These are phyloP conservation scores for Candida hispaniensis DNA, from an alignment of 805 yeast species.

Conservation along the genomic window DNA sequence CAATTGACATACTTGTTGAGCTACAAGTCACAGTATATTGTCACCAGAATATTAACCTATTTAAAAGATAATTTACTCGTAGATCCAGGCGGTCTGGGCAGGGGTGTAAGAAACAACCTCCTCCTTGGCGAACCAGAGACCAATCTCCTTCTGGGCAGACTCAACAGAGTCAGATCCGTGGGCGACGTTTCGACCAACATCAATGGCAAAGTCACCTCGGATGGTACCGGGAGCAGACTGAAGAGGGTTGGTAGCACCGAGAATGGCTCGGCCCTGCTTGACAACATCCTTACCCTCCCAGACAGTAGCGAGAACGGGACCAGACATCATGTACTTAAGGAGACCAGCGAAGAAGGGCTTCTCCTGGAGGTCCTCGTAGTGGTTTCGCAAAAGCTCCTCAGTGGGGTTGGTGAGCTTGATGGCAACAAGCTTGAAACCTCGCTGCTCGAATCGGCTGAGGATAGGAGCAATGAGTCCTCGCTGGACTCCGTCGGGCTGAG, in stretches of 20 bases:
- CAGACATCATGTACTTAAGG: constrained; percentile 92
- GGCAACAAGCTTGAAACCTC: constrained; percentile 96
- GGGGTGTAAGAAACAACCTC: constrained; percentile 90
- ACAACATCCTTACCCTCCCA: constrained; percentile 99
- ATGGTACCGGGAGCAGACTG: constrained; percentile 98
- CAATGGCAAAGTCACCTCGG: constrained; percentile 98
- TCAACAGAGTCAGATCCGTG: constrained; percentile 99
- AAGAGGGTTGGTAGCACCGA: constrained; percentile 99
- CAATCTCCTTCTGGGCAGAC: constrained; percentile 91
- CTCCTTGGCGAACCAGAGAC: constrained; percentile 95
- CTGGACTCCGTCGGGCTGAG: constrained; percentile 97
- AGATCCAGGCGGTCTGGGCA: constrained; percentile 77
- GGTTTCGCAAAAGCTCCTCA: constrained; percentile 79
- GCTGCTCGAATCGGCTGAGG: constrained; percentile 86
- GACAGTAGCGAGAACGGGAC: constrained; percentile 97
- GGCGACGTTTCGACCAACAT: constrained; percentile 97
- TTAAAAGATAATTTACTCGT: constrained; percentile 57
- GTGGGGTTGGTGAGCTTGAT: constrained; percentile 84
- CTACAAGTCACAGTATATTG: too few relatives aligned
- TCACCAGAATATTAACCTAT: constrained; percentile 10
- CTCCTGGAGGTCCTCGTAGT: constrained; percentile 87
- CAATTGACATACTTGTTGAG: too few relatives aligned
- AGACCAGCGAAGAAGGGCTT: constrained; percentile 98
- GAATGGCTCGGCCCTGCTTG: constrained; percentile 93
- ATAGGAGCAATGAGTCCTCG: constrained; percentile 90